These are phyloP conservation scores for Meyerozyma sp. DNA, from an alignment of 1,139 yeast species.

Conservation along the genomic window DNA sequence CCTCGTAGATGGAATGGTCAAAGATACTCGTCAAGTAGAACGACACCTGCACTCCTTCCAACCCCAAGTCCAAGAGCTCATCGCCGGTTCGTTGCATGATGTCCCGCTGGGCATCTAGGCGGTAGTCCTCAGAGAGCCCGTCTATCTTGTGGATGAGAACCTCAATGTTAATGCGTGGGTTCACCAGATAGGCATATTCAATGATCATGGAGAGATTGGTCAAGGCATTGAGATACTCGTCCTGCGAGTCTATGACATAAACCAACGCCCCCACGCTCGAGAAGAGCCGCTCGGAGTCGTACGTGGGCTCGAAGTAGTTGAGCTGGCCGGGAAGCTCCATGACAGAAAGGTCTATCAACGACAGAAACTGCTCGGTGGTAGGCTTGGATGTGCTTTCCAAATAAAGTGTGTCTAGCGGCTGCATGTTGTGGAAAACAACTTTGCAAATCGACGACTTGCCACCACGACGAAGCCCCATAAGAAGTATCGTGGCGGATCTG, in stretches of 20 bases:
- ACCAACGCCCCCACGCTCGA: slow-evolving; percentile 88
- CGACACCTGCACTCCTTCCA: slow-evolving; percentile 86
- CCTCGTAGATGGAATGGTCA: slow-evolving; percentile 94
- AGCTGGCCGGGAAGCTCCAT: slow-evolving; percentile 96
- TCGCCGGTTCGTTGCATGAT: slow-evolving; percentile 95
- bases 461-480: slow-evolving; percentile 78
- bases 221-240: slow-evolving; percentile 87
- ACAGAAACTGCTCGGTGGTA: slow-evolving; percentile 69
- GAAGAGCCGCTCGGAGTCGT: slow-evolving; percentile 74
- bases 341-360: slow-evolving; percentile 83
- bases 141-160: slow-evolving; percentile 93
- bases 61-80: slow-evolving; percentile 81
- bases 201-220: slow-evolving; percentile 86
- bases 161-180: slow-evolving; percentile 83
- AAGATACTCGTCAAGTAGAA: slow-evolving; percentile 90
- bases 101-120: slow-evolving; percentile 92
- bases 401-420: slow-evolving; percentile 87
- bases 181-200: slow-evolving; percentile 80
- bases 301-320: slow-evolving; percentile 79
- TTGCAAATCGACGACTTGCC: slow-evolving; percentile 93
- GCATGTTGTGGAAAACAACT: slow-evolving; percentile 95
- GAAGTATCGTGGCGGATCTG: slow-evolving; percentile 64
- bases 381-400: slow-evolving; percentile 89
- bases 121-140: slow-evolving; percentile 88
- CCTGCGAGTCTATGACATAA: slow-evolving; percentile 92